phyloP scores from a whole-genome alignment of 768 basidiomycete species.

The Lactarius deliciosus region DNA sequence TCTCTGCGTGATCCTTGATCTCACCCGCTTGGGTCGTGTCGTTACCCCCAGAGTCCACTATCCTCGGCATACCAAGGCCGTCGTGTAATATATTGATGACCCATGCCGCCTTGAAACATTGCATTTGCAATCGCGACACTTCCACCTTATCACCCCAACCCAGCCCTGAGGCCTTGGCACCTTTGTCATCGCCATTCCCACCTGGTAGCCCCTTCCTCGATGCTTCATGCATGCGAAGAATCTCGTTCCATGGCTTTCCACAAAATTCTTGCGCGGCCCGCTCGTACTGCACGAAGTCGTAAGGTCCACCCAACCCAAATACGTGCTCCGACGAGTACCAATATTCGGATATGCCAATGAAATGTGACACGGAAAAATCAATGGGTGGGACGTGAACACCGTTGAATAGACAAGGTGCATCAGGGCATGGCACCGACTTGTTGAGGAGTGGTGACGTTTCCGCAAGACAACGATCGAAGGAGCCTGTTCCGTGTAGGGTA shows the following conservation, averaged over 20 bases:
- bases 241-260: conserved; percentile 70
- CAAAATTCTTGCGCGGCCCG: conserved; percentile 89
- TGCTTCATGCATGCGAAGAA: conserved; percentile 62
- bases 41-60: conserved; percentile 85
- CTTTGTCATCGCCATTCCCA: conserved; percentile 61
- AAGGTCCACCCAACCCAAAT: conserved; percentile 90
- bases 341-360: conserved; percentile 97
- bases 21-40: conserved; percentile 64
- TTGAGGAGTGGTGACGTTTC: conserved; percentile 78
- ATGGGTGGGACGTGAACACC: conserved; percentile 93
- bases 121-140: conserved; percentile 85
- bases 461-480: conserved; percentile 80
- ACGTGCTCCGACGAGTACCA: conserved; percentile 99
- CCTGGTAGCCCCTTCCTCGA: conserved; percentile 47
- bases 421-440: conserved; percentile 78
- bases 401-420: conserved; percentile 88
- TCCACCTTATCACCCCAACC: conserved; percentile 80
- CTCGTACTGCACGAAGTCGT: conserved; percentile 96
- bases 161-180: conserved; percentile 59
- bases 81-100: conserved; percentile 94
- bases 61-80: conserved; percentile 91
- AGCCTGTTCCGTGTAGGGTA: conserved; percentile 80
- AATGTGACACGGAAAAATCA: conserved; percentile 89
- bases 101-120: conserved; percentile 99
- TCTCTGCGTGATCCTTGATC: conserved; percentile 70